These are phyloP conservation scores for Zygosaccharomyces pseudorouxii DNA, from an alignment of 805 yeast genomes.

Conservation along the genomic window DNA sequence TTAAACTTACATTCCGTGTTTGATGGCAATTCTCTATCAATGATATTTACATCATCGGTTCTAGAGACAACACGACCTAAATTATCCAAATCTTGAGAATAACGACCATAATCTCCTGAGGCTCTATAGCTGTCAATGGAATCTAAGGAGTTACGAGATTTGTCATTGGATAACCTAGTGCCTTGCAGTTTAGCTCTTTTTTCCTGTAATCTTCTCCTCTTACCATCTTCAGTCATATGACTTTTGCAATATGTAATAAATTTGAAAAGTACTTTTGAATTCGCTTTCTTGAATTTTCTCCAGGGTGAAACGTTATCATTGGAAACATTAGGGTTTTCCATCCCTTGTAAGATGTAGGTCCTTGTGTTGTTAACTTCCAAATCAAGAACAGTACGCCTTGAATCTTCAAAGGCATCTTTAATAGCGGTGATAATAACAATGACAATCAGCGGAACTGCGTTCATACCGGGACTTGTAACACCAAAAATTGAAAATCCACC, in stretches of 20 bases:
- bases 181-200: conserved; percentile 30
- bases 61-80: conserved; percentile 61
- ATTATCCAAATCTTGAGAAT: conserved; percentile 35
- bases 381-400: conserved; percentile 66
- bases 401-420: conserved; percentile 79
- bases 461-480: conserved; percentile 69
- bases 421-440: conserved; percentile 70
- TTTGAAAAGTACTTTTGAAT: conserved; percentile 32
- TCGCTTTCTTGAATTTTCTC: conserved; percentile 63
- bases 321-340: conserved; percentile 55
- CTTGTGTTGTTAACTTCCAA: conserved; percentile 70
- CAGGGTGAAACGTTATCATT: conserved; percentile 62
- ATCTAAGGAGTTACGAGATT: conserved; percentile 39
- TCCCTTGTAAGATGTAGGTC: conserved; percentile 57
- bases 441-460: conserved; percentile 75
- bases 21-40: conserved; percentile 51
- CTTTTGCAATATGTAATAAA: conserved; percentile 27
- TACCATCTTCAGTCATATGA: conserved; percentile 36
- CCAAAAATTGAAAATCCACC: conserved; percentile 78
- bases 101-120: conserved; percentile 36
- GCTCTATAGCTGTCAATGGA: conserved; percentile 31
- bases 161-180: conserved; percentile 25
- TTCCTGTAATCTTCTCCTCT: conserved; percentile 34
- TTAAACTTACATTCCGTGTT: conserved; percentile 34
- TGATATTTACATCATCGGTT: conserved; percentile 49